Conservation (phyloP, 2,329 filamentous ascomycete genomes). For the Aspergillus carbonarius region DNA sequence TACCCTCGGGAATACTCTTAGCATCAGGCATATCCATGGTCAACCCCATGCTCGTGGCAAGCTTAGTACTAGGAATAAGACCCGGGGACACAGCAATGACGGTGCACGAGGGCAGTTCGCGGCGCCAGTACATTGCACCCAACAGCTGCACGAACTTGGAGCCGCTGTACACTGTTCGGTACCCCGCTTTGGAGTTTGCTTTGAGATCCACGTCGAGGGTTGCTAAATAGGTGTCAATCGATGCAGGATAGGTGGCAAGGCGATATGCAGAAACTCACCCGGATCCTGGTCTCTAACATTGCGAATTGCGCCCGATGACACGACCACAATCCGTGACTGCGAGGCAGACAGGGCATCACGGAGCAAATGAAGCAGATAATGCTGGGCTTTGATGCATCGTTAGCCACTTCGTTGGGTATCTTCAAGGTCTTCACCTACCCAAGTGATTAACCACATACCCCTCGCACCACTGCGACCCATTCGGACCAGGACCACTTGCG, state of each 20-base stretch:
- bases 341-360: constrained; percentile 18
- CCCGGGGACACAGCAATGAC: constrained; percentile 27
- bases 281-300: constrained; percentile 21
- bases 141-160: constrained; percentile 26
- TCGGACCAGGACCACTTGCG: constrained; percentile 20
- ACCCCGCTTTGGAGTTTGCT: constrained; percentile 19
- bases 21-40: neutral
- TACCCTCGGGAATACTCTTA: neutral
- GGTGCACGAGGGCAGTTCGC: constrained; percentile 20
- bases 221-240: neutral
- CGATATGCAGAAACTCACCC: constrained; percentile 12
- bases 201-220: neutral
- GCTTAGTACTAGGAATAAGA: constrained; percentile 2
- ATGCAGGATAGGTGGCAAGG: too few relatives aligned
- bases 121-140: constrained; percentile 27
- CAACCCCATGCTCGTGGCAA: neutral
- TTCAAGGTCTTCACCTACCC: constrained; percentile 12
- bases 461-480: constrained; percentile 27
- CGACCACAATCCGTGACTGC: constrained; percentile 22
- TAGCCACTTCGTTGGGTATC: neutral
- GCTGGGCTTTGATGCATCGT: neutral
- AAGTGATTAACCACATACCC: constrained; percentile 26
- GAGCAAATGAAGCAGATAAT: neutral
- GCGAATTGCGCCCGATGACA: constrained; percentile 27
- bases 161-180: constrained; percentile 21